Evolutionary conservation across 2,329 filamentous ascomycete genomes (phyloP).

Genomic region (Trichoderma sp.): DNA sequence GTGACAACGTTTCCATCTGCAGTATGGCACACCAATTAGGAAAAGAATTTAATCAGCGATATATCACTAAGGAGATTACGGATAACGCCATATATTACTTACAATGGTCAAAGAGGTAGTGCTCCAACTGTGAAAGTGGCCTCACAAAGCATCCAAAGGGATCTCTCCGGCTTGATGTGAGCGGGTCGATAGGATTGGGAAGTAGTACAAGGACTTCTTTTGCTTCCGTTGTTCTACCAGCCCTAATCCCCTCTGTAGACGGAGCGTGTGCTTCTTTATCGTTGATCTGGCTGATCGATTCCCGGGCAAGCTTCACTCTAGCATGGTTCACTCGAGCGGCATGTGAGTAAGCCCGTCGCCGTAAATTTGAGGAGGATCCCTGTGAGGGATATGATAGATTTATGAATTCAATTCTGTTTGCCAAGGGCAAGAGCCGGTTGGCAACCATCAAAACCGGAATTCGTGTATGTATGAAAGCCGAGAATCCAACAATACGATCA

Average conservation of each 20-base stretch:
- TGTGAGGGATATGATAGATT: not conserved
- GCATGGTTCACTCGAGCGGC: slow-evolving; percentile 3
- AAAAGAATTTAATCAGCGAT: not conserved
- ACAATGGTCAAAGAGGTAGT: slow-evolving; percentile 11
- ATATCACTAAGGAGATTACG: not conserved
- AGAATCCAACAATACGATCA: not conserved
- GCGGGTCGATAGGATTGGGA: not conserved
- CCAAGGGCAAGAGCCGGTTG: not conserved
- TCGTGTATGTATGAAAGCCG: not conserved
- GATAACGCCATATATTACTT: not conserved
- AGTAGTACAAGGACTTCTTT: not conserved
- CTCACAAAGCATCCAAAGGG: not conserved
- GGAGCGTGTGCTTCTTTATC: not conserved
- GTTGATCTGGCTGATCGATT: not conserved
- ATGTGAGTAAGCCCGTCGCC: slow-evolving; percentile 6
- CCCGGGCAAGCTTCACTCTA: slow-evolving; percentile 3
- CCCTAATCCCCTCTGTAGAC: not conserved
- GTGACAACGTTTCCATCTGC: not conserved
- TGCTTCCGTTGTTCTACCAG: not conserved
- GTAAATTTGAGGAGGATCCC: not conserved
- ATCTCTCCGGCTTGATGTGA: not conserved
- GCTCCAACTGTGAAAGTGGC: not conserved
- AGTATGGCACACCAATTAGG: not conserved
- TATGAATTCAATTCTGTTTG: not conserved
- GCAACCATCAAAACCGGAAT: not conserved